Conservation (phyloP, 805 yeast species). For the Blastobotrys parvus region DNA sequence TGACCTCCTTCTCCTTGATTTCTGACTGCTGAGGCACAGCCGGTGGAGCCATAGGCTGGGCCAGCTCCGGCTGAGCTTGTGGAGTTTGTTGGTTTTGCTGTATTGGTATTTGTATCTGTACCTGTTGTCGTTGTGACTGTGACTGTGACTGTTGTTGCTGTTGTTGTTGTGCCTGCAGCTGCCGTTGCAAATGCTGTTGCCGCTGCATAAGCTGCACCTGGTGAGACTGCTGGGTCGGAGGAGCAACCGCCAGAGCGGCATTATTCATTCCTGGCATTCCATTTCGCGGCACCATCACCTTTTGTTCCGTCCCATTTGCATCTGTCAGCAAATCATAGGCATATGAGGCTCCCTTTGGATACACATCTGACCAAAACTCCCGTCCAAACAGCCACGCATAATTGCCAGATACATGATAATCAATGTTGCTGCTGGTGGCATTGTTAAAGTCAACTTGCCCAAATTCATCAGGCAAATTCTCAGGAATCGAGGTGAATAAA, state of each 20-base stretch:
- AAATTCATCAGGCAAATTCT: slow-evolving; percentile 4
- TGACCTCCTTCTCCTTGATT: background rate
- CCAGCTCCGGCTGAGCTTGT: background rate
- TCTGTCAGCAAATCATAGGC: slow-evolving; percentile 7
- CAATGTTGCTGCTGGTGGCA: slow-evolving; percentile 5
- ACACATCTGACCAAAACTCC: slow-evolving; percentile 14
- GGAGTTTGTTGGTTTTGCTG: too few species aligned
- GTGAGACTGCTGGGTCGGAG: background rate
- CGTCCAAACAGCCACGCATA: slow-evolving; percentile 24
- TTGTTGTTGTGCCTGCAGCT: background rate
- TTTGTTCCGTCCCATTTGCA: slow-evolving; percentile 3
- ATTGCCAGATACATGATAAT: slow-evolving; percentile 18
- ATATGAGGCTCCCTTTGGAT: slow-evolving; percentile 2
- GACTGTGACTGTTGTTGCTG: background rate
- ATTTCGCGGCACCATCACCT: too few species aligned
- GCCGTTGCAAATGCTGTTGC: background rate
- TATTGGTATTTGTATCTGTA: too few species aligned
- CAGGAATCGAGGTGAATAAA: slow-evolving; percentile 2
- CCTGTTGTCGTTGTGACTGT: too few species aligned
- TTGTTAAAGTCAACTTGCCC: slow-evolving; percentile 3
- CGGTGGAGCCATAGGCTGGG: background rate
- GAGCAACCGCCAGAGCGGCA: background rate
- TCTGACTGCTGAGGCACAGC: background rate
- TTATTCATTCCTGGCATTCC: background rate
- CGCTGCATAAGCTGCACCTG: background rate